Base-by-base conservation (phyloP, 768 basidiomycete species). In the Glaciozyma martinii region DNA sequence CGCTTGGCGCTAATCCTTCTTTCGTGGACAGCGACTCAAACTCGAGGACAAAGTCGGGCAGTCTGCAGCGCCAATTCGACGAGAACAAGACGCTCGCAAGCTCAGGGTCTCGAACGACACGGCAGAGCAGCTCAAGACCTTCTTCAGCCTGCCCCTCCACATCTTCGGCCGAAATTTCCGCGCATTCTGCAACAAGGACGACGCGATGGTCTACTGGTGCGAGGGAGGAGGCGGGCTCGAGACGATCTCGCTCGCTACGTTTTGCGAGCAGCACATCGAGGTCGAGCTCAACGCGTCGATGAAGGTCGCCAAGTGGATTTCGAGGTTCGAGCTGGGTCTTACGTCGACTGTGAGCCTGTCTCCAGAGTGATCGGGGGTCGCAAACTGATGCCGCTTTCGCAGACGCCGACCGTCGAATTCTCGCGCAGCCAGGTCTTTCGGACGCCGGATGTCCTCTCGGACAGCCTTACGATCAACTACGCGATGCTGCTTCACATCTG, bases 121-220 rank as follows among this genome's bases (percentile, higher is more conserved):
- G n/a, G 25, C n/a, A 2, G 49, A 50, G 49, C 49, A 25, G 13
- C 49, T n/a, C 49, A 21, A 43, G 25, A 9, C 27, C 15, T 65
- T 68, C 63, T 61, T 64, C 57, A 5, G 1, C 4, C 30, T 47
- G 13, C 63, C 67, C 13, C 60, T 68, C 2, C 0, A 16, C 21
- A 23, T 68, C 53, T 68, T 68, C 18, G 63, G 67, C 0, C 42
- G 67, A 1, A 32, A 12, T 29, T 65, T 52, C 33, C 57, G 60
- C 2, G 53, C 63, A 10, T 68, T 68, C 49, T 68, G 67, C 44
- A 46, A 53, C 57, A 68, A 68, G 29, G 67, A 68, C 54, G 63
- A 60, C 10, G 60, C 67, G 16, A 47, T 61, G 10, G 44, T 68
- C 2, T 68, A 59, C n/a, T 68, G 63, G 53, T 52, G 50, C 27